Evolutionary conservation across 495 filamentous ascomycete species (phyloP).

Genomic region (Trichoderma virens): DNA sequence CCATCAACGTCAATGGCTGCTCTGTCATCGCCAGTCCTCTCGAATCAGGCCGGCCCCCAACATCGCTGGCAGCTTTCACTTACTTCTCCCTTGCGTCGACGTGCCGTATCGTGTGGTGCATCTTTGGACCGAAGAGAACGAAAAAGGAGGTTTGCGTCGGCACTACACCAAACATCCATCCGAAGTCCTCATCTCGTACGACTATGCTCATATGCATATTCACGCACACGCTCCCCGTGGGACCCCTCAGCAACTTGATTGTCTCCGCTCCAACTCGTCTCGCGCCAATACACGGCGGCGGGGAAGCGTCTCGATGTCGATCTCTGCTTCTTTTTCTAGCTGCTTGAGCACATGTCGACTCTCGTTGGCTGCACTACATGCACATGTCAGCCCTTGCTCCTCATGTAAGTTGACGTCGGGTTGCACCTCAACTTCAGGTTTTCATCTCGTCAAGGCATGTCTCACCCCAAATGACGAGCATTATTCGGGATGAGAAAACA

Average conservation of each 20-base stretch:
- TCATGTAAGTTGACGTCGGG: constrained; percentile 8
- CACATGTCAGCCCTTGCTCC: neutral
- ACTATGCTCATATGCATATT: neutral
- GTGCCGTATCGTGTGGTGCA: neutral
- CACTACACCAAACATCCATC: neutral
- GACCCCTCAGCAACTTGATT: neutral
- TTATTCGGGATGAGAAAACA: neutral
- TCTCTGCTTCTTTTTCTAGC: neutral
- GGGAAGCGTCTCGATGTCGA: neutral
- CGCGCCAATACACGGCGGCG: neutral
- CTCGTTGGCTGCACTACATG: neutral
- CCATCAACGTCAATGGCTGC: neutral
- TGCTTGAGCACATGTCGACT: neutral
- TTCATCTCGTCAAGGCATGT: neutral
- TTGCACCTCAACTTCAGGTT: constrained; percentile 1
- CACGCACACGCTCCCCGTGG: neutral
- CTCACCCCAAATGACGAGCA: neutral
- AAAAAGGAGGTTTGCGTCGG: neutral
- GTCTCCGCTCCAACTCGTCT: neutral
- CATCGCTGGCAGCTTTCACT: neutral
- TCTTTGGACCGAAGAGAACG: neutral
- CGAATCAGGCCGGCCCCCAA: neutral
- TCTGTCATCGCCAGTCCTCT: neutral
- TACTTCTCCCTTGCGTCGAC: neutral
- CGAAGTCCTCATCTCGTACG: neutral